Evolutionary conservation across 1,139 yeast genomes (phyloP).

Genomic region (Diutina neorugosa): DNA sequence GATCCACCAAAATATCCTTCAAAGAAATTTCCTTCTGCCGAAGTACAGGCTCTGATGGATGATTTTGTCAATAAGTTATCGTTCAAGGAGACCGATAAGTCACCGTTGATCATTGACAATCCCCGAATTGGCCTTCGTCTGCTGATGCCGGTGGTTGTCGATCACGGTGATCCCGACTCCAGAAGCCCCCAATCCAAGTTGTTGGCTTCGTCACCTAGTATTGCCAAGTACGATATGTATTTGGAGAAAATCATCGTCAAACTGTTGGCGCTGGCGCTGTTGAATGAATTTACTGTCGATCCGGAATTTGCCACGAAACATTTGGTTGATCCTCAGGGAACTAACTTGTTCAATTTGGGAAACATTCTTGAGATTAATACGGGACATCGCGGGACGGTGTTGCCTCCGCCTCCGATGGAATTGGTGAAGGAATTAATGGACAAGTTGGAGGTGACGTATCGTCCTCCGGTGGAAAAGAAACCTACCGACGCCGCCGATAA

Average conservation of each 20-base stretch:
- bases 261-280: slow-evolving; percentile 6
- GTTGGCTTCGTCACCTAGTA: slow-evolving; percentile 8
- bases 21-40: not conserved
- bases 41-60: slow-evolving; percentile 6
- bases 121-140: slow-evolving; percentile 7
- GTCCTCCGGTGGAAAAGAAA: slow-evolving; percentile 8
- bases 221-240: slow-evolving; percentile 6
- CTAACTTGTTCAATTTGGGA: slow-evolving; percentile 14
- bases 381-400: slow-evolving; percentile 12
- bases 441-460: slow-evolving; percentile 12
- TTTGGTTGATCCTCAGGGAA: slow-evolving; percentile 10
- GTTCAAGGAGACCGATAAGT: slow-evolving; percentile 4
- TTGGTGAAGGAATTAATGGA: slow-evolving; percentile 13
- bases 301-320: slow-evolving; percentile 14
- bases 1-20: not conserved
- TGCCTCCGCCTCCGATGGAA: slow-evolving; percentile 7
- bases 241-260: slow-evolving; percentile 6
- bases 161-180: slow-evolving; percentile 7
- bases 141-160: slow-evolving; percentile 6
- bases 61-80: slow-evolving; percentile 16
- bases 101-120: slow-evolving; percentile 5
- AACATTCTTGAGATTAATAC: slow-evolving; percentile 18
- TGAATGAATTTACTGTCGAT: slow-evolving; percentile 14
- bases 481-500: slow-evolving; percentile 11
- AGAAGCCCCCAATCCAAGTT: slow-evolving; percentile 5